Base-by-base conservation (phyloP, 1,284 basidiomycete genomes). In the Neonothopanus nambi region DNA sequence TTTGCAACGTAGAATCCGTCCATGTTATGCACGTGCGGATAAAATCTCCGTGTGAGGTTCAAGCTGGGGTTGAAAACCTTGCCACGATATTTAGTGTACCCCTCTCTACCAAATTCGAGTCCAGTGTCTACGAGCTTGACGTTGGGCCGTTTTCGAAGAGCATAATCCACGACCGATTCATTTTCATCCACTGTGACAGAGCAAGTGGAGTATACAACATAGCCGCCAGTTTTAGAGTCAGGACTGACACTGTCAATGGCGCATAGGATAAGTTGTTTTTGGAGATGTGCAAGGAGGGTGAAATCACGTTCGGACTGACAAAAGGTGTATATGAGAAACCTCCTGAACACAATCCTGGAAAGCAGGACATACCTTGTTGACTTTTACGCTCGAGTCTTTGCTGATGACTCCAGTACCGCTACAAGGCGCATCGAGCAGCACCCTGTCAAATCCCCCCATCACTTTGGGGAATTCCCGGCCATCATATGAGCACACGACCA, bases 1-100 rank as follows among this genome's bases (percentile, higher is more conserved):
- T 99, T 99, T 60, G 96, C 95, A 52, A 99, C 95, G 70, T 86
- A 99, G 80, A 99, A 99, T 2, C 97, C 97, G 70, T 99, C 97
- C 91, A 99, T 93, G 67, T 93, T 93, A 69, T 92, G 89, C 62
- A 91, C 89, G 68, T 95, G 92, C 12, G 93, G 93, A 68, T 93
- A 95, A 71, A 92, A 93, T 55, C 95, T 77, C 61, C 93, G 76
- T n/a, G 95, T 95, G 61, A 95, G 72, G 57, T 77, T 81, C 65
- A 99, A 74, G 57, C 82, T 89, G 33, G 89, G 80, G 69, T 90
- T 81, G 75, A 98, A 99, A 63, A 65, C 76, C 80, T 95, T 97
- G 23, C 95, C 95, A 53, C 93, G 86, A 76, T 89, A 98, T 53
- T 80, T 82, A 45, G 88, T 92, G 75, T 92, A 98, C 9, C 96